These are phyloP conservation scores for Cyclotella sp. DNA, from an alignment of 108 stramenopile genomes.

Conservation along the genomic window DNA sequence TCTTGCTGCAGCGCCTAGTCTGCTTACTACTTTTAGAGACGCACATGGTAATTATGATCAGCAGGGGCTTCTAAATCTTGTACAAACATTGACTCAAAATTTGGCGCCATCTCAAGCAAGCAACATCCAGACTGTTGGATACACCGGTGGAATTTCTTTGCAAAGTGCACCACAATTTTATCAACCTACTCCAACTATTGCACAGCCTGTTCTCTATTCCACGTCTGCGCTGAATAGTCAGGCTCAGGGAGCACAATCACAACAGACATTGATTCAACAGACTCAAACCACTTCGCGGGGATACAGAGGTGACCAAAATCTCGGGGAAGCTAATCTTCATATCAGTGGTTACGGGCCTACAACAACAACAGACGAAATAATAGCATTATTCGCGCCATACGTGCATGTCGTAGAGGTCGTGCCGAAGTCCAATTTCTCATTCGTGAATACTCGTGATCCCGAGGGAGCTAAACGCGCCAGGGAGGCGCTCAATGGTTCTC, in stretches of 20 bases:
- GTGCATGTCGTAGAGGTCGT: constrained; percentile 86
- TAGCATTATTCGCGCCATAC: constrained; percentile 79
- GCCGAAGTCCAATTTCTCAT: constrained; percentile 75
- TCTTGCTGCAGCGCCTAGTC: constrained; percentile 71
- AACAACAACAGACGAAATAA: constrained; percentile 78
- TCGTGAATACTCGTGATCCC: constrained; percentile 86
- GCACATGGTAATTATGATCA: constrained; percentile 83
- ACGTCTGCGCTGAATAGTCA: constrained; percentile 2
- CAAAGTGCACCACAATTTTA: constrained; percentile 33
- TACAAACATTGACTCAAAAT: constrained; percentile 75
- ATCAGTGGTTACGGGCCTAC: constrained; percentile 86
- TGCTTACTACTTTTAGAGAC: constrained; percentile 79
- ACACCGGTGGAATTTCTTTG: constrained; percentile 14
- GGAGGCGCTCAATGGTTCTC: constrained; percentile 78
- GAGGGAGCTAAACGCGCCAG: constrained; percentile 72
- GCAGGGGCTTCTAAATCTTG: constrained; percentile 69
- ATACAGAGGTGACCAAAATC: constrained; percentile 66
- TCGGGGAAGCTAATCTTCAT: constrained; percentile 82
- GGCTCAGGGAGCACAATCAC: neutral
- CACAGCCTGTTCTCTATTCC: constrained; percentile 27
- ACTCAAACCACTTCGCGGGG: constrained; percentile 31
- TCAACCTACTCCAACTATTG: constrained; percentile 39
- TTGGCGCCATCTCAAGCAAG: constrained; percentile 35
- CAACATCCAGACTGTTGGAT: constrained; percentile 20
- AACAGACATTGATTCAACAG: constrained; percentile 17